These are phyloP conservation scores for Podosphaera xanthii DNA, from an alignment of 2,329 filamentous ascomycete species.

Conservation along the genomic window DNA sequence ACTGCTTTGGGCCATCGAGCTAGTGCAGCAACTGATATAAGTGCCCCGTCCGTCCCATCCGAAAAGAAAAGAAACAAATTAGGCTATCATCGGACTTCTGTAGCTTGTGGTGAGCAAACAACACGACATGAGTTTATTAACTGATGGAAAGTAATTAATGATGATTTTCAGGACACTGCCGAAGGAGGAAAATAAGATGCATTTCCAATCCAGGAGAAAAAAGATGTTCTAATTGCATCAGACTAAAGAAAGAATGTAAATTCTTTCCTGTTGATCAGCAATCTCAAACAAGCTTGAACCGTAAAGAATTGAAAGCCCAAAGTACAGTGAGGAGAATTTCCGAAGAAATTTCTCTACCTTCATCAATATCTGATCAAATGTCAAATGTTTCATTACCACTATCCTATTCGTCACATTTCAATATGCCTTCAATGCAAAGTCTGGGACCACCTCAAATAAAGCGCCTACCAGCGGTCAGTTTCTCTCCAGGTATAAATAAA, in stretches of 20 bases:
- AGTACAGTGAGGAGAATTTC: constrained; percentile 18
- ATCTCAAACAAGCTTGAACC: constrained; percentile 23
- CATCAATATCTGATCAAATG: constrained; percentile 21
- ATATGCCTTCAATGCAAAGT: constrained; percentile 22
- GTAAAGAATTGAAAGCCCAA: constrained; percentile 19
- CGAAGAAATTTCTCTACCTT: constrained; percentile 24
- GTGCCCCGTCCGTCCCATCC: constrained; percentile 18
- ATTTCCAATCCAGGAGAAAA: constrained; percentile 50
- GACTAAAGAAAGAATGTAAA: constrained; percentile 81
- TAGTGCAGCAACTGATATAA: constrained; percentile 17
- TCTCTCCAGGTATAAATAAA: constrained; percentile 14
- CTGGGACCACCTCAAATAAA: constrained; percentile 23
- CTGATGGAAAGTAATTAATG: constrained; percentile 4
- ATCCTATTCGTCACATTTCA: constrained; percentile 20
- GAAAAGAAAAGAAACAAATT: constrained; percentile 72
- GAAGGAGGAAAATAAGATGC: constrained; percentile 81
- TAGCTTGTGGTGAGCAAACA: constrained; percentile 67
- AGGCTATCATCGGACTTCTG: constrained; percentile 83
- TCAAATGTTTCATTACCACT: constrained; percentile 21
- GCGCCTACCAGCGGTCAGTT: constrained; percentile 15
- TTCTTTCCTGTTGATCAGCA: constrained; percentile 76
- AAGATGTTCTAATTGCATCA: constrained; percentile 79
- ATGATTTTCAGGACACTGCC: constrained; percentile 52
- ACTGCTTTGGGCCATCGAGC: constrained; percentile 26
- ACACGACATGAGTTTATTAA: background rate